Percentiles rank a stretch among this genome's conserved stretches.
Evolutionary conservation across 257 asterid genomes (phyloP).

Genomic region (Echium plantagineum): DNA sequence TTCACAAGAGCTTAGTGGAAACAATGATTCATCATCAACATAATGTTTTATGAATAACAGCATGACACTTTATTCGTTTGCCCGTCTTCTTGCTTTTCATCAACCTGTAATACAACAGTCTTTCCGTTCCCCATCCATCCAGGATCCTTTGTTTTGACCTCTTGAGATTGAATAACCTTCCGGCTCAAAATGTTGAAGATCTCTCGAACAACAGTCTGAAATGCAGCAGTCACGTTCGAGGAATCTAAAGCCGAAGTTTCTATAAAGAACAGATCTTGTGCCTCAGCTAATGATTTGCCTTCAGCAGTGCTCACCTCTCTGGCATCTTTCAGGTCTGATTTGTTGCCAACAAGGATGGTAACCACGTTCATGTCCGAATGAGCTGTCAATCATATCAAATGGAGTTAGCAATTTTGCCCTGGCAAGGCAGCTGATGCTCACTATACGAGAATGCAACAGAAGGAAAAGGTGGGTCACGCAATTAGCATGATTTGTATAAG

Average conservation of each 20-base stretch:
- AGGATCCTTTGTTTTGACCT: conserved; percentile 50
- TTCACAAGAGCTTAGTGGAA: not conserved
- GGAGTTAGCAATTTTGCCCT: too few species aligned
- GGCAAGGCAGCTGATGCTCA: too few species aligned
- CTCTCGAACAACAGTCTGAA: conserved; percentile 75
- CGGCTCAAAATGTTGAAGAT: conserved; percentile 71
- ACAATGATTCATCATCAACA: conserved; percentile 1
- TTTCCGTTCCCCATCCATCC: conserved; percentile 47
- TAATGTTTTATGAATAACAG: conserved; percentile 42
- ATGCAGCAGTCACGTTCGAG: conserved; percentile 66
- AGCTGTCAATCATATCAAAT: conserved; percentile 31
- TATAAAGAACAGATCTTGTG: conserved; percentile 70
- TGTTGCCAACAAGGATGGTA: conserved; percentile 84
- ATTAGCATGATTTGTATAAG: not conserved
- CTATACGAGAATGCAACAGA: too few species aligned
- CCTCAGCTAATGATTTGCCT: conserved; percentile 80
- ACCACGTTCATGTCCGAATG: conserved; percentile 97
- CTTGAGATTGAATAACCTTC: conserved; percentile 94
- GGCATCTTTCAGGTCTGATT: conserved; percentile 78
- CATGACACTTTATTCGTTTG: conserved; percentile 42
- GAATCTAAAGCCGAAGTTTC: conserved; percentile 96
- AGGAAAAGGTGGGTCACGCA: not conserved
- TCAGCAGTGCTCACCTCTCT: conserved; percentile 86
- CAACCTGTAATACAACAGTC: conserved; percentile 62
- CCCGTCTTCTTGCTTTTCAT: conserved; percentile 34